phyloP scores from a whole-genome alignment of 140 eudicot species.

The Erigeron philadelphicus region DNA sequence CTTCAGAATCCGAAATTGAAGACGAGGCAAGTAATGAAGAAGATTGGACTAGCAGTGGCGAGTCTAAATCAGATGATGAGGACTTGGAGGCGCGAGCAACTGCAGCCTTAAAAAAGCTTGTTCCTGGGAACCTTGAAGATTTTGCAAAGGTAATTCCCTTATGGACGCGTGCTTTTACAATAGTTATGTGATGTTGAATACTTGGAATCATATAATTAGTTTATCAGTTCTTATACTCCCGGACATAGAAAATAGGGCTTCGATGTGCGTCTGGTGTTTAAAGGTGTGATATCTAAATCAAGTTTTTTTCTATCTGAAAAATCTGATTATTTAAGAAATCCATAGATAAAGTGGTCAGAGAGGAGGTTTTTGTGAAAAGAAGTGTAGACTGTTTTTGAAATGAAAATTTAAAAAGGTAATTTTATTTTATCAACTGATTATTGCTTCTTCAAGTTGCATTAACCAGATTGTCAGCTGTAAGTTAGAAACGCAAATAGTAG shows the following conservation, averaged over 20 bases:
- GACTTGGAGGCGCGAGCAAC: constrained; percentile 56
- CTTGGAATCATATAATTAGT: background rate
- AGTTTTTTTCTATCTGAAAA: background rate
- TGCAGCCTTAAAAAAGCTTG: constrained; percentile 70
- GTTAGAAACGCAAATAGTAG: background rate
- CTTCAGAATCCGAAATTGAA: constrained; percentile 71
- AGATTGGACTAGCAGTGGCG: constrained; percentile 66
- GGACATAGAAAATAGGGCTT: background rate
- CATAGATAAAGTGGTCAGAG: background rate
- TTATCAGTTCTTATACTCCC: background rate
- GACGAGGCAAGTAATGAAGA: constrained; percentile 74
- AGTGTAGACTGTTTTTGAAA: background rate
- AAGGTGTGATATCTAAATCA: background rate
- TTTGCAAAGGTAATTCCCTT: constrained; percentile 59
- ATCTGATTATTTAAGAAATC: background rate
- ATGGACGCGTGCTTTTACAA: background rate
- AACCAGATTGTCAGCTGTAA: background rate
- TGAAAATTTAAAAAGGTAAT: background rate
- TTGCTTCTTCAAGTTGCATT: background rate
- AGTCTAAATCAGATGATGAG: constrained; percentile 60
- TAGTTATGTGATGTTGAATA: background rate
- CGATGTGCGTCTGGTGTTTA: background rate
- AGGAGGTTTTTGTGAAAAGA: background rate
- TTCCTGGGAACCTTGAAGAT: constrained; percentile 69
- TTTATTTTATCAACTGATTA: background rate